Evolutionary conservation across 768 basidiomycete genomes (phyloP), one percentile per base, ranked within the genome.

Genomic region (Psilocybe tampanensis): DNA sequence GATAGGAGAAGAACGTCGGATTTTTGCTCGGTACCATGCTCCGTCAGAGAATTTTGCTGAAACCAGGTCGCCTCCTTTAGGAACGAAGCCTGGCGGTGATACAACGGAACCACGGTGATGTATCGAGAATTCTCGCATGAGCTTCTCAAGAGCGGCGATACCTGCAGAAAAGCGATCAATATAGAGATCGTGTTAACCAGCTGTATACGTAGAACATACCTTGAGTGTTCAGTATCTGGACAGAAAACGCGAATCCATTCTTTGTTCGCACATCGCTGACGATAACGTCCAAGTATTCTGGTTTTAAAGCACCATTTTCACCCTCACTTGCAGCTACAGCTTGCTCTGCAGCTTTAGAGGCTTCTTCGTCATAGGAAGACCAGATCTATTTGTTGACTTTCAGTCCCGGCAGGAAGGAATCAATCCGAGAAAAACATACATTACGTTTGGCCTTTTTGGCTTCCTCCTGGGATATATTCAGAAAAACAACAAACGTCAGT

Each of bases 1-100:
- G 41, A 92, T 64, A 3, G 92, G 85, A 44, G 93, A 95, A n/a
- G 85, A 76, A 19, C 92, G 83, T 51, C 90, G 89, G 58, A 98
- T 88, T 75, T 87, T 92, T 43, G 96, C 96, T 50, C 96, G 90
- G 73, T 98, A 98, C 97, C 96, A 99, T 47, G 88, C 79, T 8
- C 92, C 92, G 66, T 97, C 91, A 47, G 90, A 91, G 74, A 98
- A 98, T 68, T 94, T 94, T 17, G 95, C 96, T 12, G 93, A 94
- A 17, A 99, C 92, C 23, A 98, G 78, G 55, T 98, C 95, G 8
- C 95, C 95, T 18, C 82, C 85, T 67, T 85, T 87, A 0, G 96
- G 96, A 4, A 78, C 76, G 66, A 94, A 95, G 48, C 81, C 84
- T n/a, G 88, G 64, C 3, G 90, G 80, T 17, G 82, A 70, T 19